phyloP scores from a whole-genome alignment of 768 basidiomycete genomes.

The Boletus subcaerulescens region DNA sequence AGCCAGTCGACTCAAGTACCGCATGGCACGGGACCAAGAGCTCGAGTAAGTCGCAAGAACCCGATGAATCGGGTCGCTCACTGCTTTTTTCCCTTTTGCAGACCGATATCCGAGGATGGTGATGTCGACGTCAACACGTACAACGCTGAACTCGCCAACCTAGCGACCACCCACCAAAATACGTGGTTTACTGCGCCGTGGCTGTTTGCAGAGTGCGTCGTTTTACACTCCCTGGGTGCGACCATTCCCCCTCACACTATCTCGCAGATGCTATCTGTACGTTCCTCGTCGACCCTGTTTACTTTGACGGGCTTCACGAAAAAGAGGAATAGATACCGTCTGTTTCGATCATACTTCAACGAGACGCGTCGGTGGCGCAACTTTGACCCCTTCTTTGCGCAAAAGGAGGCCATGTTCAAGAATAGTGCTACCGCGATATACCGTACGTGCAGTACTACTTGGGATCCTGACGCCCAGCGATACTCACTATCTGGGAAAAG shows the following conservation, averaged over 20 bases:
- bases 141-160: constrained; percentile 63
- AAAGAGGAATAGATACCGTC: constrained; percentile 62
- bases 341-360: constrained; percentile 70
- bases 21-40: constrained; percentile 75
- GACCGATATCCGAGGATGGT: constrained; percentile 72
- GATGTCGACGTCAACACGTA: constrained; percentile 69
- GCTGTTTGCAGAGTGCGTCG: constrained; percentile 89
- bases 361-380: constrained; percentile 64
- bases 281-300: constrained; percentile 17
- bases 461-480: not conserved
- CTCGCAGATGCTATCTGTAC: constrained; percentile 68
- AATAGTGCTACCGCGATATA: constrained; percentile 75
- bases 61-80: not conserved
- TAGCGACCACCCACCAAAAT: constrained; percentile 46
- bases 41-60: constrained; percentile 50
- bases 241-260: too few relatives aligned
- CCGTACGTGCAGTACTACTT: constrained; percentile 45
- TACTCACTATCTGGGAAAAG: constrained; percentile 35
- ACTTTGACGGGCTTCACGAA: not conserved
- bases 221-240: not conserved
- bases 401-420: constrained; percentile 81
- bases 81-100: constrained; percentile 23
- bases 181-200: constrained; percentile 94
- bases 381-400: constrained; percentile 79
- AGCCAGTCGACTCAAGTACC: constrained; percentile 78